Base-by-base conservation (phyloP, 768 basidiomycete species). In the Gloeophyllum trabeum region DNA sequence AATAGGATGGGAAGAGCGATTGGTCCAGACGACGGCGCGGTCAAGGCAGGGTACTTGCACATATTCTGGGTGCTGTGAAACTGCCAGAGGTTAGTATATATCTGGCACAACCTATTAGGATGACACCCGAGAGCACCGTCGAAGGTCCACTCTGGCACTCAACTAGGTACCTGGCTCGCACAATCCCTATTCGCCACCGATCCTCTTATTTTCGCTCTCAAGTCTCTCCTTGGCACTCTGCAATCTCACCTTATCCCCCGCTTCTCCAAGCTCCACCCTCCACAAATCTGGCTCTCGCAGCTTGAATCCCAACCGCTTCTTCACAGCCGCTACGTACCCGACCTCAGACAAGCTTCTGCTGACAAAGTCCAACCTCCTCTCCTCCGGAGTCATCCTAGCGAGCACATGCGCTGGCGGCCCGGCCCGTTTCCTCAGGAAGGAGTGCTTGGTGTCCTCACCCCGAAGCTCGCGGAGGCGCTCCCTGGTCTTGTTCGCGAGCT, bases 301-400 rank as follows among this genome's bases (percentile, higher is more conserved):
- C 54, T 65, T 75, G 41, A 66, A 68, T 2, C 82, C 78, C 45
- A 73, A 54, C 44, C 52, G 59, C 44, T 61, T 61, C 63, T 88
- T 90, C 39, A 79, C 64, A 52, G 59, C 51, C n/a, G 73, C 85
- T 2, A 77, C 70, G 55, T 85, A 88, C 12, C 87, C 87, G 0
- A 72, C 81, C 55, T 80, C 76, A 42, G 79, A 70, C 2, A 73
- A 64, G 28, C 65, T 67, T 26, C 75, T 58, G 24, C 66, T 54
- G 40, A 81, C 58, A 46, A 58, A 61, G 47, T 86, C 81, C 55
- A 64, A 54, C 40, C 54, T 58, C 44, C 64, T 66, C 44, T 70
- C 58, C 48, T 66, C 52, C 1, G 65, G 61, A 0, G 71, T 63
- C 76, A 86, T 76, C 44, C 52, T 61, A 18, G 55, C 58, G 2